A percentile compares a stretch with the other conserved stretches of the same genome.
Evolutionary conservation across 2,329 filamentous ascomycete genomes (phyloP).

Genomic region (Colletotrichum sp.): DNA sequence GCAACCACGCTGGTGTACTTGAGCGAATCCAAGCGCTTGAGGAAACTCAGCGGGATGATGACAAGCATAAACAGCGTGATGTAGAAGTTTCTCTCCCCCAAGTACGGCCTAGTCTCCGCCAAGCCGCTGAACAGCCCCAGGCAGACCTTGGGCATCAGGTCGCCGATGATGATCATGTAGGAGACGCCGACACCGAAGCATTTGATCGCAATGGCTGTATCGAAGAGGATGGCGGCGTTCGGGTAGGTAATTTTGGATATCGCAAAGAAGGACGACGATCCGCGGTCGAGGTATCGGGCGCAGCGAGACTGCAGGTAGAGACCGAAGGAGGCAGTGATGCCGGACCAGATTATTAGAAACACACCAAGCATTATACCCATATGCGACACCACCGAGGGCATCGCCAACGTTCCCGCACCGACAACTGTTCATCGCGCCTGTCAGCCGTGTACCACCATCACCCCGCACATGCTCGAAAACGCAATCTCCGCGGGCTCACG

Average conservation of each 20-base stretch:
- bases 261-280: slow-evolving; percentile 92
- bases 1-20: slow-evolving; percentile 97
- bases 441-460: not conserved
- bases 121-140: slow-evolving; percentile 74
- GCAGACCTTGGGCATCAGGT: slow-evolving; percentile 95
- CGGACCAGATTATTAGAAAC: slow-evolving; percentile 90
- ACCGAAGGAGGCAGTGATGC: slow-evolving; percentile 85
- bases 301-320: slow-evolving; percentile 94
- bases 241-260: slow-evolving; percentile 96
- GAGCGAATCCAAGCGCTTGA: slow-evolving; percentile 89
- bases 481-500: not conserved
- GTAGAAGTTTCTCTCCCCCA: slow-evolving; percentile 95
- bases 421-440: slow-evolving; percentile 66
- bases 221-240: slow-evolving; percentile 93
- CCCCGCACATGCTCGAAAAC: not conserved
- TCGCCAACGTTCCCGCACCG: slow-evolving; percentile 89
- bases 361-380: slow-evolving; percentile 91
- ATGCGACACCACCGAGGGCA: slow-evolving; percentile 95
- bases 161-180: slow-evolving; percentile 98
- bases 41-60: slow-evolving; percentile 92
- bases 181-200: slow-evolving; percentile 98
- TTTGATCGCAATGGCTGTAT: slow-evolving; percentile 94
- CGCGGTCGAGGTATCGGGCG: slow-evolving; percentile 89
- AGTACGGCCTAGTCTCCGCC: slow-evolving; percentile 67
- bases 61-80: slow-evolving; percentile 97